Evolutionary conservation across 331 rosid species (phyloP), one percentile per base, ranked within the genome.

Genomic region (Stylosanthes scabra): DNA sequence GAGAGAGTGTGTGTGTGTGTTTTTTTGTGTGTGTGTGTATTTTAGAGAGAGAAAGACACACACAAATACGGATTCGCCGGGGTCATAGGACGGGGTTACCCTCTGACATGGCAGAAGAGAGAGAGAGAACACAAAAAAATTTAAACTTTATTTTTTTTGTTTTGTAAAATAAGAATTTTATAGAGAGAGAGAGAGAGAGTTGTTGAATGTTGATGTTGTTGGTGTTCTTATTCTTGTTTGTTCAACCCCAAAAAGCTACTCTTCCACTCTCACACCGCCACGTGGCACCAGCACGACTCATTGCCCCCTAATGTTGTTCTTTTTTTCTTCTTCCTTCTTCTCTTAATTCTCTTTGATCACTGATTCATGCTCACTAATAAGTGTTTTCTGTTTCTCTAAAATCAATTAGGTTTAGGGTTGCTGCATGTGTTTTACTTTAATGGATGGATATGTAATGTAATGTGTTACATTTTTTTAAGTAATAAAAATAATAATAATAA

Each of bases 101-200:
- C 88, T 83, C 97, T 93, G 97, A 93, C 98, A 91, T 89, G 98
- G 96, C 94, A 89, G 81, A 79, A 66, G 85, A 78, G 88, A 83
- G 85, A 73, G 85, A 62, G 12, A 42, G n/a, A n/a, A n/a, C n/a
- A n/a, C n/a, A 41, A 14, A 81, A 6, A 31, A 31, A 31, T 31
- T 31, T 3, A 31, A 31, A 3, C 37, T 31, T 31, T 31, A n/a
- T n/a, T n/a, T n/a, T n/a, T n/a, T n/a, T n/a, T n/a, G n/a, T n/a
- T n/a, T n/a, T n/a, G n/a, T n/a, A n/a, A n/a, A n/a, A n/a, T n/a
- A n/a, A n/a, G n/a, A n/a, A n/a, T n/a, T n/a, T n/a, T n/a, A n/a
- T n/a, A n/a, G n/a, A n/a, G n/a, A n/a, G n/a, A n/a, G n/a, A n/a
- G n/a, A n/a, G 78, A 0, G 58, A 68, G 63, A 56, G 77, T 46